phyloP scores from a whole-genome alignment of 2,329 filamentous ascomycete species.

The Ophiocordyceps robertsii region DNA sequence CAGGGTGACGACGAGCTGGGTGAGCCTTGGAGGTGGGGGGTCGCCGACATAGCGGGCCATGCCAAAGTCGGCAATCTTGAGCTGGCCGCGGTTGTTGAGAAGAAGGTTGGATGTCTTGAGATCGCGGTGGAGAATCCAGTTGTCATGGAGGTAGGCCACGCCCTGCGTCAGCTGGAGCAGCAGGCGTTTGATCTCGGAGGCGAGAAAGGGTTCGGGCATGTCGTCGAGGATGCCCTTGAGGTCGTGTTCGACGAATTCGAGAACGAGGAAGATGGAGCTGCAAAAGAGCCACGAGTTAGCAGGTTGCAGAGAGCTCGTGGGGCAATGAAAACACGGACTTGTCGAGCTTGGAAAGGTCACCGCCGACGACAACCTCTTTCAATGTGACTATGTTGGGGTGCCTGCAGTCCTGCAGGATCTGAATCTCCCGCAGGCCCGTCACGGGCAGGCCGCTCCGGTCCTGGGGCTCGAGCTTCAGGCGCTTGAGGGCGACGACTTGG shows the following conservation, averaged over 20 bases:
- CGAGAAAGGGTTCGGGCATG: conserved; percentile 86
- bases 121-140: conserved; percentile 88
- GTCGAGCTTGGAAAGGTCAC: conserved; percentile 38
- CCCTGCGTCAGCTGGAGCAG: conserved; percentile 71
- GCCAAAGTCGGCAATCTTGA: conserved; percentile 96
- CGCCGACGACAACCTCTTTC: conserved; percentile 72
- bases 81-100: conserved; percentile 84
- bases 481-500: conserved; percentile 80
- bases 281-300: neutral
- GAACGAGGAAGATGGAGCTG: conserved; percentile 75
- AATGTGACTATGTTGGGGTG: conserved; percentile 76
- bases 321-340: conserved; percentile 23
- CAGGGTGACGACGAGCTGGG: conserved; percentile 86
- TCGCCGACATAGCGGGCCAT: conserved; percentile 87
- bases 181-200: conserved; percentile 84
- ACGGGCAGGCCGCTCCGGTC: conserved; percentile 72
- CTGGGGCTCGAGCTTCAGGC: conserved; percentile 73
- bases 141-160: conserved; percentile 70
- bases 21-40: conserved; percentile 67
- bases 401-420: conserved; percentile 67
- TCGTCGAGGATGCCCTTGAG: conserved; percentile 85
- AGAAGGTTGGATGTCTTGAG: conserved; percentile 90
- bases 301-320: neutral
- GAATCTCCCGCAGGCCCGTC: conserved; percentile 86
- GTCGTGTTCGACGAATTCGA: conserved; percentile 97